A percentile compares a stretch with the other conserved stretches of the same genome.
phyloP scores from a whole-genome alignment of 2,329 filamentous ascomycete species.

The Camillea tinctor region DNA sequence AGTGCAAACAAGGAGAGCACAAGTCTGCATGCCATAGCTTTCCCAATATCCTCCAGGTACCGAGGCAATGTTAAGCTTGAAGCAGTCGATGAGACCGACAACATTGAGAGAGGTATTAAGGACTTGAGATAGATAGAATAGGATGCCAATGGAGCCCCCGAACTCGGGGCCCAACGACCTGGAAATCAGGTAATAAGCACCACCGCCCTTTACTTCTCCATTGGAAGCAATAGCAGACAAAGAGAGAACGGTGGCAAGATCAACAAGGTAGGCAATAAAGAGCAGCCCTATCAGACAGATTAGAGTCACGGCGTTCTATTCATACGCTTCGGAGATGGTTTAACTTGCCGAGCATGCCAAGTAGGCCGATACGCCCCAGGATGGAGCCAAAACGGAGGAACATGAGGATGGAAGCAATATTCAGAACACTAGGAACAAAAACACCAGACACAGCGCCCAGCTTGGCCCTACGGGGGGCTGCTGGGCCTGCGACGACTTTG shows the following conservation, averaged over 20 bases:
- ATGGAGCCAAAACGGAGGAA: conserved; percentile 87
- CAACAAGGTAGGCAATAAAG: conserved; percentile 72
- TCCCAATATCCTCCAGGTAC: conserved; percentile 74
- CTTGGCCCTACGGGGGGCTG: conserved; percentile 50
- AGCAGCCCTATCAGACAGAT: conserved; percentile 58
- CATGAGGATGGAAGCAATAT: conserved; percentile 89
- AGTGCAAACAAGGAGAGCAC: conserved; percentile 69
- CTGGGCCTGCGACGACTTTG: conserved; percentile 28
- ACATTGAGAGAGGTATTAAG: conserved; percentile 87
- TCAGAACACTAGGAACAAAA: conserved; percentile 85
- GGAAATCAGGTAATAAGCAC: conserved; percentile 87
- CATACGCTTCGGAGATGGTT: not conserved
- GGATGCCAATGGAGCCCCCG: conserved; percentile 80
- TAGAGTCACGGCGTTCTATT: conserved; percentile 2
- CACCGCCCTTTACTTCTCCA: conserved; percentile 82
- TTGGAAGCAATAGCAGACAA: conserved; percentile 88
- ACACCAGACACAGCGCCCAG: conserved; percentile 76
- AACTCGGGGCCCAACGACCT: conserved; percentile 84
- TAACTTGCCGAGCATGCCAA: conserved; percentile 74
- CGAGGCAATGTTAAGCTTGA: conserved; percentile 72
- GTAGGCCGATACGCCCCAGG: conserved; percentile 73
- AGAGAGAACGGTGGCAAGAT: conserved; percentile 81
- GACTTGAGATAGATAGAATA: conserved; percentile 88
- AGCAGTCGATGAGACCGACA: conserved; percentile 80
- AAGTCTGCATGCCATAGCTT: conserved; percentile 72